These are phyloP conservation scores for Pythium biforme DNA, from an alignment of 352 stramenopile genomes.

Conservation along the genomic window DNA sequence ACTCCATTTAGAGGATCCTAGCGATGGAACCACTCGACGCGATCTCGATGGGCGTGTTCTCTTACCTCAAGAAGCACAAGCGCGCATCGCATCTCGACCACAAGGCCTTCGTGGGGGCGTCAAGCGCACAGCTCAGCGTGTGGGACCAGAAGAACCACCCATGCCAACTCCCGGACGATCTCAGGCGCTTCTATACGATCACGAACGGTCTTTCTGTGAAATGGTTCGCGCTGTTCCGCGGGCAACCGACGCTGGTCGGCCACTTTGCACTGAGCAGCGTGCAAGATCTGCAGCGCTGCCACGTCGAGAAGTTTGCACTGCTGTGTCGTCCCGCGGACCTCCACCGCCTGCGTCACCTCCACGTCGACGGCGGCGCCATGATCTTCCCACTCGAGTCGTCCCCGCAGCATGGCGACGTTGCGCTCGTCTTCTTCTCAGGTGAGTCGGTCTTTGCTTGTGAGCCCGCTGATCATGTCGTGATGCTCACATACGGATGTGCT, in stretches of 20 bases:
- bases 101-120: slow-evolving; percentile 50
- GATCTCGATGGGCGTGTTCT: slow-evolving; percentile 73
- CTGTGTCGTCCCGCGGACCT: slow-evolving; percentile 45
- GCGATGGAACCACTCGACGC: slow-evolving; percentile 29
- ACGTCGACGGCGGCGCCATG: slow-evolving; percentile 31
- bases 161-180: slow-evolving; percentile 50
- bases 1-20: no score
- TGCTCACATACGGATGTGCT: background rate
- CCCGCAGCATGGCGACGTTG: slow-evolving; percentile 55
- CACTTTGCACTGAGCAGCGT: slow-evolving; percentile 65
- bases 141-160: slow-evolving; percentile 78
- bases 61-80: slow-evolving; percentile 58
- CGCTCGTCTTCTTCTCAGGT: slow-evolving; percentile 35
- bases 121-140: slow-evolving; percentile 43
- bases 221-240: slow-evolving; percentile 60
- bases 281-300: slow-evolving; percentile 50
- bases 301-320: slow-evolving; percentile 35
- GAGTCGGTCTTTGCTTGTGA: background rate
- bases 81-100: slow-evolving; percentile 54
- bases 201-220: slow-evolving; percentile 71
- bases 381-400: slow-evolving; percentile 60
- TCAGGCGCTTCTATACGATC: slow-evolving; percentile 67
- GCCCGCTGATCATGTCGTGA: background rate
- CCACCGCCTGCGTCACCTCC: slow-evolving; percentile 31
- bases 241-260: slow-evolving; percentile 46